Evolutionary conservation across 148 eudicot species (phyloP).

Genomic region (Arbutus unedo): DNA sequence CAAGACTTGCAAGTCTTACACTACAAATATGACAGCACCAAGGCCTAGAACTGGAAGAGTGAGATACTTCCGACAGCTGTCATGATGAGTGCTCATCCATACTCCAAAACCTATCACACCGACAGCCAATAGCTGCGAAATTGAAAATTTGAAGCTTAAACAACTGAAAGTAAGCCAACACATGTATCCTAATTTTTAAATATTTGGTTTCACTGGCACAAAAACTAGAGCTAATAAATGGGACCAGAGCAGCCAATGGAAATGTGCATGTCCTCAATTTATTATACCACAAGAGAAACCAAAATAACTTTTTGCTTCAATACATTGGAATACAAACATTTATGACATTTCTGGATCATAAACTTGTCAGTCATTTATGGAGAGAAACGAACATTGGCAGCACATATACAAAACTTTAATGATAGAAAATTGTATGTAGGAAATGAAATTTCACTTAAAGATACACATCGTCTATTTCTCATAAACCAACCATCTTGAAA

Average conservation of each 20-base stretch:
- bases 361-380: not conserved
- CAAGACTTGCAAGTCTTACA: constrained; percentile 59
- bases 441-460: not conserved
- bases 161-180: not conserved
- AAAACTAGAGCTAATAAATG: not conserved
- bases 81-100: constrained; percentile 89
- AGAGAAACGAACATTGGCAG: not conserved
- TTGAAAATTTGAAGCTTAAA: not conserved
- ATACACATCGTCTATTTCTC: not conserved
- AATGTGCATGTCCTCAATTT: not conserved
- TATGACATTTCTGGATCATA: not conserved
- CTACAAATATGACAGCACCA: constrained; percentile 72
- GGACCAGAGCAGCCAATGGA: not conserved
- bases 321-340: not conserved
- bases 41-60: constrained; percentile 92
- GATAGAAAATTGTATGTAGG: not conserved
- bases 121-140: constrained; percentile 69
- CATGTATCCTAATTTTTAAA: not conserved
- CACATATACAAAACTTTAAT: not conserved
- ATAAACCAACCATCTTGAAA: not conserved
- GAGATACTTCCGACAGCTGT: constrained; percentile 81
- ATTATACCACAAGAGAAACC: not conserved
- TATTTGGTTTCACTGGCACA: not conserved
- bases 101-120: constrained; percentile 77
- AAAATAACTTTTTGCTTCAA: not conserved